Evolutionary conservation across 75 land plant genomes (phyloP), one percentile per base, ranked within the genome.

Genomic region (Sequoia sempervirens): DNA sequence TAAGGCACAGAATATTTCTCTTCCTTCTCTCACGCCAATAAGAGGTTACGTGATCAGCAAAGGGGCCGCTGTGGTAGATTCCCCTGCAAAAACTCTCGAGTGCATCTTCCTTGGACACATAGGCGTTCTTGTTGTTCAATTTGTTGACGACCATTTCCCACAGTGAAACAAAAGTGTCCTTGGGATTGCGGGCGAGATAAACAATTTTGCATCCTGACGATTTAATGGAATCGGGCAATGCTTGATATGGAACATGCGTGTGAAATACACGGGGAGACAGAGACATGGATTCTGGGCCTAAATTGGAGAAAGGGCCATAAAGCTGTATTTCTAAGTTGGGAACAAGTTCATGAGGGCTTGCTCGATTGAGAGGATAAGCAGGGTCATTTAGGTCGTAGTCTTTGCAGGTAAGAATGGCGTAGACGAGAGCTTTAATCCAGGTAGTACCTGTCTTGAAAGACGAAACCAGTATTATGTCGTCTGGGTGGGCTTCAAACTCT

Each of bases 181-280:
- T 46, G 9, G 89, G 89, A 79, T 85, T 88, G 18, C 89, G 41
- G 30, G 80, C 80, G 0, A 87, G 0, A 34, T 84, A 84, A 34
- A 87, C 84, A n/a, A 87, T 47, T 23, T 52, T 72, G 74, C 83
- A 84, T 12, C 26, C 72, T 6, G 70, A 80, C 1, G 73, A 79
- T 58, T 53, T 79, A 0, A 88, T 56, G 14, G 86, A 85, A 0
- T 80, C 52, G 1, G 82, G 84, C 38, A 88, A 80, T 1, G 83
- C 54, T 12, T 40, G 36, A 15, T 58, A 83, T 34, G 89, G 84
- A n/a, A 88, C 26, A 66, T 87, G 86, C 0, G 89, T 88, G 69
- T 61, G 81, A 18, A 56, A 45, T 85, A 83, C 32, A 85, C 15
- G 18, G 85, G 53, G 4, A 86, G 82, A n/a, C 52, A 18, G 4